These are phyloP conservation scores for Ambrosiella beaveri DNA, from an alignment of 2,329 filamentous ascomycete genomes.

Conservation along the genomic window DNA sequence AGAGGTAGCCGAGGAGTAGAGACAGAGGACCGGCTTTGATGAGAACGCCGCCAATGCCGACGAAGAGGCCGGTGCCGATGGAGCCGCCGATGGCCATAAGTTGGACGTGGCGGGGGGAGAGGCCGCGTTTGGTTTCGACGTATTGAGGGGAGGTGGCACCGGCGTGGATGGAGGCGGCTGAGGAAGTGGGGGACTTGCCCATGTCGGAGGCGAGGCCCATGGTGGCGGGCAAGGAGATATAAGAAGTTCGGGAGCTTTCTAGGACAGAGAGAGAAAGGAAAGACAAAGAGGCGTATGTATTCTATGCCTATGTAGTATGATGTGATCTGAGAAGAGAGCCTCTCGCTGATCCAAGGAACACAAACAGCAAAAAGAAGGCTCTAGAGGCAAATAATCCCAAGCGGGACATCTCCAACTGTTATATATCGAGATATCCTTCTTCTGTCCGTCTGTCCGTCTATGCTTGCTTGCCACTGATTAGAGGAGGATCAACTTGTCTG, in stretches of 20 bases:
- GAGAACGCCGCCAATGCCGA: conserved; percentile 28
- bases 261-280: not conserved
- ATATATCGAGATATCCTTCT: no score
- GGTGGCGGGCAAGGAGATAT: not conserved
- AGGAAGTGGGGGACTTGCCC: conserved; percentile 6
- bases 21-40: conserved; percentile 27
- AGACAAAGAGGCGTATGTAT: not conserved
- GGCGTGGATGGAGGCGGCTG: conserved; percentile 8
- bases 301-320: no score
- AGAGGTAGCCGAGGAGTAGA: conserved; percentile 27
- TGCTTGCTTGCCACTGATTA: not conserved
- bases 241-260: not conserved
- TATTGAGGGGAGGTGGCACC: conserved; percentile 1
- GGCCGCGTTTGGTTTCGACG: conserved; percentile 13
- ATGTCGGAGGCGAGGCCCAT: conserved; percentile 12
- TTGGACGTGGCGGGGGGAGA: conserved; percentile 25
- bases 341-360: no score
- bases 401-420: no score
- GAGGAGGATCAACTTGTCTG: not conserved
- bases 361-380: no score
- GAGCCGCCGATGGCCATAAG: conserved; percentile 32
- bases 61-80: conserved; percentile 29
- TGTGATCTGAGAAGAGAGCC: no score
- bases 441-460: not conserved
- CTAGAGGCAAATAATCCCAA: no score